Evolutionary conservation across 331 rosid genomes (phyloP).

Genomic region (Quercus tomentella): DNA sequence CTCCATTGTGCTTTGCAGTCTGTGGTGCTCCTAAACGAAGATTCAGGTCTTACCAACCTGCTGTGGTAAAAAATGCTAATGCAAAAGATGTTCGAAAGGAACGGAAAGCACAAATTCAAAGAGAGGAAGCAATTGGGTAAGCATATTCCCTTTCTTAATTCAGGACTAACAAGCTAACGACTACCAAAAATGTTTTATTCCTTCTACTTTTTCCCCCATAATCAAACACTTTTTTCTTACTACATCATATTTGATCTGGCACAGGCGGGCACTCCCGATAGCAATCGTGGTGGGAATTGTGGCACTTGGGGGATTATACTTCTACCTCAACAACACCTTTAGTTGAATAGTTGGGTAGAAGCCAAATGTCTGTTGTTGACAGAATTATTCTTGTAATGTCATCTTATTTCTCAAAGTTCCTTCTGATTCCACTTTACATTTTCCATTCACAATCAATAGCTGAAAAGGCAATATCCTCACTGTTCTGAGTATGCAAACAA

Average conservation of each 20-base stretch:
- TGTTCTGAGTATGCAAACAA: background rate
- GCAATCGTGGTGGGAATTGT: conserved; percentile 64
- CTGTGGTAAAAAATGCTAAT: conserved; percentile 52
- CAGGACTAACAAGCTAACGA: background rate
- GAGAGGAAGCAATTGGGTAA: conserved; percentile 78
- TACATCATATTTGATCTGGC: background rate
- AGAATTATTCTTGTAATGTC: background rate
- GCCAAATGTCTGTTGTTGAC: background rate
- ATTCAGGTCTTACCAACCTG: conserved; percentile 58
- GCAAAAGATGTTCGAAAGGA: conserved; percentile 41
- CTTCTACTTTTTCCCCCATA: background rate
- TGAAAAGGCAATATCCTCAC: background rate
- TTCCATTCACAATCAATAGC: background rate
- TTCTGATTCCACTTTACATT: background rate
- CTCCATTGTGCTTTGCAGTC: conserved; percentile 40
- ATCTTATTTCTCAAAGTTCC: conserved; percentile 4
- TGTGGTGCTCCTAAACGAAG: conserved; percentile 93
- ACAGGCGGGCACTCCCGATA: conserved; percentile 72
- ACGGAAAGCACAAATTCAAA: conserved; percentile 58
- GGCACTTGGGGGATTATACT: conserved; percentile 76
- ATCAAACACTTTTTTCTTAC: background rate
- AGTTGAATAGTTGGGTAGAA: background rate
- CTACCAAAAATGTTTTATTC: background rate
- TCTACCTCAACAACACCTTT: conserved; percentile 54
- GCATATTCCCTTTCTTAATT: background rate